Evolutionary conservation across 345 rosid species (phyloP).

Genomic region (Anastatica hierochuntica): DNA sequence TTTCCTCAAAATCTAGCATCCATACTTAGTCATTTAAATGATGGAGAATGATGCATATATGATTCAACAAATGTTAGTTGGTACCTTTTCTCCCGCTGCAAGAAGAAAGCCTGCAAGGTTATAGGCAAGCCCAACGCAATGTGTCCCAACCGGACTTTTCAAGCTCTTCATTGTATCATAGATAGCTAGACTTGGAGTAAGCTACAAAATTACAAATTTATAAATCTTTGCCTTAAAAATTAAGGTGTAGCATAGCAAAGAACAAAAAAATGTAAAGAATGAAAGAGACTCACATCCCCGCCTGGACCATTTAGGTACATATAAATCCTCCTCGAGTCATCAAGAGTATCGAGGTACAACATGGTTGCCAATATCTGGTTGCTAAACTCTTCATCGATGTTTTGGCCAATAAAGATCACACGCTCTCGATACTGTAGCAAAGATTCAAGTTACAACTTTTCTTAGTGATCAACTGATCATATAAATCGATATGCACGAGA

Average conservation of each 20-base stretch:
- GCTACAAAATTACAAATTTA: conserved; percentile 33
- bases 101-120: conserved; percentile 82
- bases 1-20: background rate
- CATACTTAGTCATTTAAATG: too few species aligned
- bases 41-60: too few species aligned
- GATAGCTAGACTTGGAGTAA: conserved; percentile 71
- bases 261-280: background rate
- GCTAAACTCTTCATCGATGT: conserved; percentile 74
- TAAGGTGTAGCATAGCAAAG: background rate
- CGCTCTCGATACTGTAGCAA: conserved; percentile 83
- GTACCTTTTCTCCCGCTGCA: conserved; percentile 91
- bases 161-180: conserved; percentile 84
- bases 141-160: conserved; percentile 73
- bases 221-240: background rate
- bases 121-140: conserved; percentile 67
- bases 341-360: conserved; percentile 82
- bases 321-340: conserved; percentile 55
- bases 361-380: conserved; percentile 86
- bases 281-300: conserved; percentile 62
- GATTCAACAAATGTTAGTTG: too few species aligned
- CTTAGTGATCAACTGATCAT: background rate
- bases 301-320: conserved; percentile 76
- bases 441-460: background rate
- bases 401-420: conserved; percentile 66
- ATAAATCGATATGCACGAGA: background rate